Evolutionary conservation across 441 rosid genomes (phyloP).

Genomic region (Rhodomyrtus psidioides): DNA sequence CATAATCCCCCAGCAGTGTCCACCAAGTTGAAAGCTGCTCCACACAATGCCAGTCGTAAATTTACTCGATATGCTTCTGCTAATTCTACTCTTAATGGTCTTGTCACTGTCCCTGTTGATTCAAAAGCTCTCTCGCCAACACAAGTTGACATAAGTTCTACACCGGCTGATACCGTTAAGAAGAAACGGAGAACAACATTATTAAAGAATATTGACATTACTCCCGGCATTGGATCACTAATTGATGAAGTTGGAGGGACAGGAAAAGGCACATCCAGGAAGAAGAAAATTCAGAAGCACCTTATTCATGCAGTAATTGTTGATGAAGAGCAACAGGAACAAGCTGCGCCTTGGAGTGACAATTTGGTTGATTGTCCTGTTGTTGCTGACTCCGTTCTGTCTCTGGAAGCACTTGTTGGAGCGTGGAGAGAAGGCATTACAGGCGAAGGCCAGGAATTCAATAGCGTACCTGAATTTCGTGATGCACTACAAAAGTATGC

Average conservation of each 20-base stretch:
- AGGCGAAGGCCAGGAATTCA: conserved; percentile 87
- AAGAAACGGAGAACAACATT: conserved; percentile 73
- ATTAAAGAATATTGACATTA: conserved; percentile 28
- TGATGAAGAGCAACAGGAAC: conserved; percentile 18
- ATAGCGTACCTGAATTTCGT: conserved; percentile 70
- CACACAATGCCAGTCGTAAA: not conserved
- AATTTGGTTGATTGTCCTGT: conserved; percentile 11
- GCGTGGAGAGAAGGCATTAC: conserved; percentile 77
- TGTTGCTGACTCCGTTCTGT: conserved; percentile 18
- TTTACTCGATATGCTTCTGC: not conserved
- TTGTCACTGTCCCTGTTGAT: conserved; percentile 16
- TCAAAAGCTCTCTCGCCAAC: conserved; percentile 7
- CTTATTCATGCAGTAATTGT: conserved; percentile 22
- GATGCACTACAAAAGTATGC: conserved; percentile 82
- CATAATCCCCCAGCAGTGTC: not conserved
- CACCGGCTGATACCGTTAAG: conserved; percentile 74
- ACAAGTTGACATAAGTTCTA: conserved; percentile 33
- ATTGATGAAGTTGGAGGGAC: conserved; percentile 24
- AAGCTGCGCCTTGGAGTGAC: conserved; percentile 12
- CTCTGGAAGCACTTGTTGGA: conserved; percentile 41
- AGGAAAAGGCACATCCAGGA: conserved; percentile 25
- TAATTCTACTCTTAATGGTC: conserved; percentile 9
- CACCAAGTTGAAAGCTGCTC: conserved; percentile 9
- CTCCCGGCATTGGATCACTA: conserved; percentile 22
- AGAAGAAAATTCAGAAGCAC: conserved; percentile 13